These are phyloP conservation scores for Lolium multiflorum DNA, from an alignment of 176 grass and related monocot species.

Conservation along the genomic window DNA sequence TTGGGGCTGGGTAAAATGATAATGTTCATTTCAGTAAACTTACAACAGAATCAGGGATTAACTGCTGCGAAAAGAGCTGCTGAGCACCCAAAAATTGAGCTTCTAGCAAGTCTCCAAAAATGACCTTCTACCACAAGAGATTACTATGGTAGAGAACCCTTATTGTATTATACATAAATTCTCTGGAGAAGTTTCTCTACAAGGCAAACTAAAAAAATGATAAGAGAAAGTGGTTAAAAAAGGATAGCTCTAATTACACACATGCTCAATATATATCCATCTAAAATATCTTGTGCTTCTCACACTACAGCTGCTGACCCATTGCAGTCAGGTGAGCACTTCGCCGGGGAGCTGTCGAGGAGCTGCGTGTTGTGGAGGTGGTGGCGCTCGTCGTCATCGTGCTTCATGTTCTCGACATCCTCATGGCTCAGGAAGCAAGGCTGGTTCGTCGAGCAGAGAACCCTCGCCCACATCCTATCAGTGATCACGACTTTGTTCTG, in stretches of 20 bases:
- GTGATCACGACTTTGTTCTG: constrained; percentile 97
- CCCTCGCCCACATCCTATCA: constrained; percentile 95
- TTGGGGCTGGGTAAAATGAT: neutral
- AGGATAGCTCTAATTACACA: constrained; percentile 33
- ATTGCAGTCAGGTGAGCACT: constrained; percentile 45
- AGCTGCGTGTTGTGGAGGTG: constrained; percentile 59
- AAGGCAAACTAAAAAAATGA: constrained; percentile 8
- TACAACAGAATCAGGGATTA: constrained; percentile 1
- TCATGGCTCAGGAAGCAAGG: constrained; percentile 81
- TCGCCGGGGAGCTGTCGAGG: constrained; percentile 34
- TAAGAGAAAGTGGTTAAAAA: neutral
- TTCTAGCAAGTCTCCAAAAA: constrained; percentile 29
- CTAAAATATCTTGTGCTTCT: neutral
- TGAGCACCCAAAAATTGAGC: constrained; percentile 28
- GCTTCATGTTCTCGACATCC: constrained; percentile 68
- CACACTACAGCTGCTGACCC: constrained; percentile 23
- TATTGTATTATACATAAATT: constrained; percentile 29
- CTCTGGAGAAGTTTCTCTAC: constrained; percentile 25
- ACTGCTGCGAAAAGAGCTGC: neutral
- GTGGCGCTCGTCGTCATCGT: constrained; percentile 52
- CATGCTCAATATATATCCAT: constrained; percentile 16
- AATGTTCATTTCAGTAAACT: neutral
- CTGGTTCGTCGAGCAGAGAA: constrained; percentile 91
- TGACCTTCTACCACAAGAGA: constrained; percentile 14
- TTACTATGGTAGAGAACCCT: constrained; percentile 35